phyloP scores from a whole-genome alignment of 202 grass and related monocot genomes.

The Carex arenaria region DNA sequence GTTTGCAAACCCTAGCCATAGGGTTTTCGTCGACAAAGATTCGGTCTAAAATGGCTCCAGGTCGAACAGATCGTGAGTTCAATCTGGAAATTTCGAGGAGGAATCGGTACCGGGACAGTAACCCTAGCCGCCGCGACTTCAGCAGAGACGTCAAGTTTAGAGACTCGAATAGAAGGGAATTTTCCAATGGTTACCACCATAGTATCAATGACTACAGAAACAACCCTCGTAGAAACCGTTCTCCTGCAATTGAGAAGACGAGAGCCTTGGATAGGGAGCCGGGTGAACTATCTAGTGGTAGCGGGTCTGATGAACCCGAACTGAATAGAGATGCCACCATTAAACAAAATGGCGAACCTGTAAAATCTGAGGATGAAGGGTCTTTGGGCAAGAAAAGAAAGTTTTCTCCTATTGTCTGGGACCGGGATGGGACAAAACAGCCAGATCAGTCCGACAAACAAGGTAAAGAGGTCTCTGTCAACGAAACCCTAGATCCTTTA shows the following conservation, averaged over 20 bases:
- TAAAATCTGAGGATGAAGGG: conserved; percentile 14
- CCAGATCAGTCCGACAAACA: conserved; percentile 5
- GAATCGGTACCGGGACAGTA: conserved; percentile 30
- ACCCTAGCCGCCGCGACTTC: conserved; percentile 15
- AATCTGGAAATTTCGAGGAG: conserved; percentile 35
- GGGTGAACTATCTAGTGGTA: conserved; percentile 58
- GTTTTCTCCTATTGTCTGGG: conserved; percentile 47
- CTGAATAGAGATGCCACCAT: not conserved
- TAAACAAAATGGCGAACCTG: conserved; percentile 16
- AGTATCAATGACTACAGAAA: conserved; percentile 23
- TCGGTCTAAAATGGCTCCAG: not conserved
- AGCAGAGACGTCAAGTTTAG: conserved; percentile 24
- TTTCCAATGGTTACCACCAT: conserved; percentile 24
- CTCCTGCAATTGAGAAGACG: conserved; percentile 2
- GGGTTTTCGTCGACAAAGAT: not conserved
- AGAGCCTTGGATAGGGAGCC: conserved; percentile 60
- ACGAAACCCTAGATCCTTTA: conserved; percentile 20
- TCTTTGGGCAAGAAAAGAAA: conserved; percentile 62
- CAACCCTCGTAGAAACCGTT: conserved; percentile 18
- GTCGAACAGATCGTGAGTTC: not conserved
- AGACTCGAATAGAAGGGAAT: conserved; percentile 31
- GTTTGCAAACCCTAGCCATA: not conserved
- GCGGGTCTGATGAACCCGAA: conserved; percentile 53
- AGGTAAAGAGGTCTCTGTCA: not conserved
- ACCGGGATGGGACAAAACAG: conserved; percentile 40